Evolutionary conservation across 371 early-diverging fungal species (phyloP), one percentile per base, ranked within the genome.

Genomic region (Vittaforma corneae): DNA sequence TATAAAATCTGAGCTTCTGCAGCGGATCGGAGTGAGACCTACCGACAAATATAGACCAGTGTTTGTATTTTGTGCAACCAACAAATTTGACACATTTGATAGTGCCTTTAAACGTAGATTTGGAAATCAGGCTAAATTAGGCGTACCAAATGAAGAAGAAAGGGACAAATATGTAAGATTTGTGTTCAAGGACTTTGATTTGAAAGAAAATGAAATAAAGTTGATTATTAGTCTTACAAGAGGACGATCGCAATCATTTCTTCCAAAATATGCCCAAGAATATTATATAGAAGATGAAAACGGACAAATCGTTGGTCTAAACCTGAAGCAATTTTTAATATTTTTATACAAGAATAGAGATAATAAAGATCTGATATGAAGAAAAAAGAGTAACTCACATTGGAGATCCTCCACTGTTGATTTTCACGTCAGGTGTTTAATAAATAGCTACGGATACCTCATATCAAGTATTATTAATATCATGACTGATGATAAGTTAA

Each of bases 191-290:
- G 40, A 40, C 11, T 11, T 11, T 11, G 18, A 11, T 18, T 18
- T 40, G 11, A 11, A 11, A 40, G 40, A 40, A 18, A 18, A 40
- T 40, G 40, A 11, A 18, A 11, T 40, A 11, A 40, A 40, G 11
- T 11, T 11, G 11, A 11, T 40, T 11, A 18, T 40, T 40, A 11
- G 11, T 11, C 11, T 40, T 18, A 40, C 40, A 65, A 81, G 70
- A 26, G 80, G 79, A 11, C 73, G 32, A 20, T 82, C 82, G 0
- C 83, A 82, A 29, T 56, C 40, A 26, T 59, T 33, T 22, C 42
- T 20, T 67, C 52, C 57, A 18, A 18, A 14, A 58, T 50, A 58
- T 11, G 22, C 53, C 16, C 9, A 33, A 53, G 16, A 11, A 14
- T 16, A 20, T n/a, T 11, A 11, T 56, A 18, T 50, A 14, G 11